Evolutionary conservation across 495 filamentous ascomycete species (phyloP).

Genomic region (Parachaetomium inaequale): DNA sequence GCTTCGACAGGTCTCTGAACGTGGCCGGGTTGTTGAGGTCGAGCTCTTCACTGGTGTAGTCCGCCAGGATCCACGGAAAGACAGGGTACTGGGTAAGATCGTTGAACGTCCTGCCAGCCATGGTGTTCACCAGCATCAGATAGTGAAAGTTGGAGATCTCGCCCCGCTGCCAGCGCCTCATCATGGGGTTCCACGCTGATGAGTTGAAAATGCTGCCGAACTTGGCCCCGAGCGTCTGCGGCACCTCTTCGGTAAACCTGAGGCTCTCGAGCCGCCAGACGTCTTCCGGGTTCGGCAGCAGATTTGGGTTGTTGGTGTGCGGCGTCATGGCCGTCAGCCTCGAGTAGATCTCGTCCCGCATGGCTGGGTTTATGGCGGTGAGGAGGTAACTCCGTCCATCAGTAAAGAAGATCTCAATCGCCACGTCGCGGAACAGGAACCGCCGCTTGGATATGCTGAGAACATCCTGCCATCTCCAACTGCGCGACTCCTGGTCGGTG

Average conservation of each 20-base stretch:
- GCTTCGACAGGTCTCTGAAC: slow-evolving; percentile 89
- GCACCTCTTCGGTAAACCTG: slow-evolving; percentile 72
- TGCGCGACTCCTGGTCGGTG: slow-evolving; percentile 72
- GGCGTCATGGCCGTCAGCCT: slow-evolving; percentile 74
- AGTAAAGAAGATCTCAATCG: slow-evolving; percentile 91
- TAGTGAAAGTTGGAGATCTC: slow-evolving; percentile 99
- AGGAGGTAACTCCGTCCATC: slow-evolving; percentile 94
- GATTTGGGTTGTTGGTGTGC: slow-evolving; percentile 56
- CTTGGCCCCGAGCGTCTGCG: slow-evolving; percentile 81
- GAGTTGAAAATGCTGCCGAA: slow-evolving; percentile 94
- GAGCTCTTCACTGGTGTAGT: slow-evolving; percentile 94
- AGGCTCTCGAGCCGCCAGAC: slow-evolving; percentile 85
- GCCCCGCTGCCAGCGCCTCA: slow-evolving; percentile 85
- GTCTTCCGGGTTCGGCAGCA: slow-evolving; percentile 59
- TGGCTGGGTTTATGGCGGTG: slow-evolving; percentile 66
- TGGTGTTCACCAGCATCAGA: slow-evolving; percentile 95
- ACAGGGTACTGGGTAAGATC: slow-evolving; percentile 97
- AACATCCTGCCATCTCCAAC: slow-evolving; percentile 91
- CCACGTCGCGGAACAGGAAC: slow-evolving; percentile 93
- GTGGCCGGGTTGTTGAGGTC: slow-evolving; percentile 77
- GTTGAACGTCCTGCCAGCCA: slow-evolving; percentile 96
- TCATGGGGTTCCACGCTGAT: slow-evolving; percentile 70
- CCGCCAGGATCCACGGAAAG: slow-evolving; percentile 94
- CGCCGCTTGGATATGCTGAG: slow-evolving; percentile 95
- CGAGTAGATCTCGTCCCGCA: slow-evolving; percentile 73